Evolutionary conservation across 148 eudicot species (phyloP), one percentile per base, ranked within the genome.

Genomic region (Simmondsia chinensis): DNA sequence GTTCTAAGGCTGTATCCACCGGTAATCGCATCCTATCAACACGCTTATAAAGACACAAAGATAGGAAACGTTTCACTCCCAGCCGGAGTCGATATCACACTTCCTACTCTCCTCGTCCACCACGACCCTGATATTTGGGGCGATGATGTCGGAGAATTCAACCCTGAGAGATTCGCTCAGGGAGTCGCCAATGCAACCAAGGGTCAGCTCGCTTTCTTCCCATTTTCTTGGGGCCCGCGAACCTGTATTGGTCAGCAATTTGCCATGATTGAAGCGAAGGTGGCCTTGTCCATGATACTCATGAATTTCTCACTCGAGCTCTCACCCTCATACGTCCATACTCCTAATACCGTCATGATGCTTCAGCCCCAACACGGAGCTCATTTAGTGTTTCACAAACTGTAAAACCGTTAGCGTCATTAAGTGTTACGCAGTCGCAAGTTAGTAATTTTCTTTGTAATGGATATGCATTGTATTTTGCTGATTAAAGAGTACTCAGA

Each of bases 301-400:
- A 68, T 60, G 39, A 54, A 65, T 11, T 78, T 78, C 50, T 50
- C 65, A 0, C 54, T 78, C 18, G 48, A 70, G 43, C 65, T 68
- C 28, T 67, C 77, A 20, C 65, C 72, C 22, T 63, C 80, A n/a
- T 74, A 78, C 43, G 51, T 35, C 46, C 80, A 77, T 70, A 71
- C 76, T 43, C 84, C 77, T 25, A 35, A 63, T 43, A 64, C 71
- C 23, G 66, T 60, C 17, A 57, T 70, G 61, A 66, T 65, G 54
- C 74, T 77, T 56, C 79, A 70, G 34, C 79, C 76, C 5, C 80
- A 73, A 35, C 69, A 73, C 66, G 80, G 72, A 57, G 80, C 80
- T 64, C 85, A 53, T n/a, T 23, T 78, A 33, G 48, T 31, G 6
- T 32, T 78, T 13, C 65, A 56, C n/a, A n/a, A n/a, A n/a, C n/a